Evolutionary conservation across 2,329 filamentous ascomycete species (phyloP).

Genomic region (Penicillium sp.): DNA sequence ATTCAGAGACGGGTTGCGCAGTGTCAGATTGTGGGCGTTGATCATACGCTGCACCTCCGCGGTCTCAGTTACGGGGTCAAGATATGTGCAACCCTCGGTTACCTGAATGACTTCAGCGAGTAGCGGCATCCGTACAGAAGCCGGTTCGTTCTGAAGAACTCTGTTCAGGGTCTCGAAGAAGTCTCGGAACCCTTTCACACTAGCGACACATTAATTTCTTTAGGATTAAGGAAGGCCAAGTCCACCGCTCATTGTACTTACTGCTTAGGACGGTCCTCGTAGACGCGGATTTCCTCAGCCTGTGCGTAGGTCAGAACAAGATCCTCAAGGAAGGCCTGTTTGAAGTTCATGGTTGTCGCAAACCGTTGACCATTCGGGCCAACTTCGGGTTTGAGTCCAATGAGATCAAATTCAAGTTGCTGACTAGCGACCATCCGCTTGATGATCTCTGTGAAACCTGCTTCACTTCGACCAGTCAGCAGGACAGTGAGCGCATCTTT

Average conservation of each 20-base stretch:
- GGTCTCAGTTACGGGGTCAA: slow-evolving; percentile 75
- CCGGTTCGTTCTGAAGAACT: slow-evolving; percentile 44
- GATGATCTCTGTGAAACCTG: slow-evolving; percentile 71
- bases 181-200: slow-evolving; percentile 74
- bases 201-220: slow-evolving; percentile 32
- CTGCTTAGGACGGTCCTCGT: slow-evolving; percentile 62
- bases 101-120: slow-evolving; percentile 81
- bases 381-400: slow-evolving; percentile 79
- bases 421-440: slow-evolving; percentile 75
- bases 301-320: slow-evolving; percentile 80
- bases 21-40: slow-evolving; percentile 69
- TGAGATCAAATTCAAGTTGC: slow-evolving; percentile 79
- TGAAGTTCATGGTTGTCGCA: slow-evolving; percentile 82
- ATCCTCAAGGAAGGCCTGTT: slow-evolving; percentile 75
- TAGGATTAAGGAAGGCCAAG: neutral
- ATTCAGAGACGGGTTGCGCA: slow-evolving; percentile 33
- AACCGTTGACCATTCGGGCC: slow-evolving; percentile 78
- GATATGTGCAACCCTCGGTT: slow-evolving; percentile 65
- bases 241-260: slow-evolving; percentile 28
- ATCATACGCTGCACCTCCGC: slow-evolving; percentile 85
- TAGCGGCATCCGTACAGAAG: slow-evolving; percentile 61
- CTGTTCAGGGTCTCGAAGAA: slow-evolving; percentile 78
- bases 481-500: slow-evolving; percentile 81
- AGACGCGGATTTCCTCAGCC: slow-evolving; percentile 73
- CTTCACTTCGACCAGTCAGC: slow-evolving; percentile 79